Conservation (phyloP, 2,329 filamentous ascomycete species). For the Microsporum ferrugineum region DNA sequence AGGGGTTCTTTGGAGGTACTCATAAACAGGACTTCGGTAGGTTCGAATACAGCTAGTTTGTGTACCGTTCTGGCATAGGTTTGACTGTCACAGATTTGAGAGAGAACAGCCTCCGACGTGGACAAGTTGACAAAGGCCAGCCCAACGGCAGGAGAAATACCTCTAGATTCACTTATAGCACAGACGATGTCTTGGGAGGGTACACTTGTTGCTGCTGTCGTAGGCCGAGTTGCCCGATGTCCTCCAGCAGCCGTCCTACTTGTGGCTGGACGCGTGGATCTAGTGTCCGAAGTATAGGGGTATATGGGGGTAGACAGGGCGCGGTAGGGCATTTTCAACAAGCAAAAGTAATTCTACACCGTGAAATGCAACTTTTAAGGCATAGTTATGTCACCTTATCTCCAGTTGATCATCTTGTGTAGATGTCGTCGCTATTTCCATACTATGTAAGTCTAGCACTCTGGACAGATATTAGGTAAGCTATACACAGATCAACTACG, state of each 20-base stretch:
- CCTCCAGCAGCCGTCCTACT: constrained; percentile 15
- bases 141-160: constrained; percentile 71
- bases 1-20: constrained; percentile 57
- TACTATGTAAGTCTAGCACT: background rate
- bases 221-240: constrained; percentile 41
- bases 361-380: background rate
- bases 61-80: constrained; percentile 82
- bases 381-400: background rate
- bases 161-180: constrained; percentile 77
- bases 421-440: background rate
- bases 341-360: background rate
- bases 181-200: constrained; percentile 67
- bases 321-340: background rate
- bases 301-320: background rate
- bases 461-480: background rate
- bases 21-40: constrained; percentile 68
- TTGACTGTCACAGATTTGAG: constrained; percentile 85
- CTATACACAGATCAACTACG: too few relatives aligned
- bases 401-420: background rate
- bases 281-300: background rate
- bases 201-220: constrained; percentile 47
- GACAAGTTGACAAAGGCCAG: constrained; percentile 79
- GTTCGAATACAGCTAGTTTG: constrained; percentile 70
- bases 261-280: constrained; percentile 11
- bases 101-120: constrained; percentile 71